Evolutionary conservation across 345 rosid species (phyloP), one percentile per base, ranked within the genome.

Genomic region (Clausena lansium): DNA sequence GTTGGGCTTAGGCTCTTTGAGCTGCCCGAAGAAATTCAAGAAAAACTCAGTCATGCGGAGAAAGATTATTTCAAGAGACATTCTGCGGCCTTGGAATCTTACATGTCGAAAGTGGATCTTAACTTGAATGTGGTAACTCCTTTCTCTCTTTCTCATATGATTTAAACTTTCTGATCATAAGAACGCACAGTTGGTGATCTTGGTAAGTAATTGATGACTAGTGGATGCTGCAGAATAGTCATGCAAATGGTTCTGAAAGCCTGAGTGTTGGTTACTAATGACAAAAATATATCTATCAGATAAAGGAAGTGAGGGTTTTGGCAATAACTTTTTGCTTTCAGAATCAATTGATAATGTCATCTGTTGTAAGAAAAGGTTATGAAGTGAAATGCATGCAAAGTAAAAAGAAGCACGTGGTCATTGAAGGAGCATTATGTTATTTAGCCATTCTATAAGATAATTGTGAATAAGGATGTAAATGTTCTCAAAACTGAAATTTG

Each of bases 111-210:
- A 67, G 73, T 88, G 75, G 94, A 85, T 75, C 89, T 92, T 22
- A 98, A 91, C 67, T 81, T 95, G 90, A 93, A 88, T 67, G 94
- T 95, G 86, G 98, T 95, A 89, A 83, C 78, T 64, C 20, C 41
- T 74, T 77, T 70, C 70, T 68, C 66, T 67, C 58, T 41, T 30
- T 33, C 36, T 75, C 39, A 1, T 66, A 38, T 65, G 65, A 41
- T 70, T 70, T 35, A 6, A 65, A 45, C 30, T 33, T 67, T 55
- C 52, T 36, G 32, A 24, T 4, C 4, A 13, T 68, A 30, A 69
- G 73, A 55, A 14, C 6, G 47, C 15, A 13, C 2, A 13, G 11
- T 27, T 50, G 15, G 41, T 41, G 50, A 30, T 19, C 41, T 28
- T 45, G 50, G 55, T 7, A 17, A 7, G 9, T 52, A 19, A 17